phyloP scores from a whole-genome alignment of 2,329 filamentous ascomycete species.

The Scedosporium minutisporum region DNA sequence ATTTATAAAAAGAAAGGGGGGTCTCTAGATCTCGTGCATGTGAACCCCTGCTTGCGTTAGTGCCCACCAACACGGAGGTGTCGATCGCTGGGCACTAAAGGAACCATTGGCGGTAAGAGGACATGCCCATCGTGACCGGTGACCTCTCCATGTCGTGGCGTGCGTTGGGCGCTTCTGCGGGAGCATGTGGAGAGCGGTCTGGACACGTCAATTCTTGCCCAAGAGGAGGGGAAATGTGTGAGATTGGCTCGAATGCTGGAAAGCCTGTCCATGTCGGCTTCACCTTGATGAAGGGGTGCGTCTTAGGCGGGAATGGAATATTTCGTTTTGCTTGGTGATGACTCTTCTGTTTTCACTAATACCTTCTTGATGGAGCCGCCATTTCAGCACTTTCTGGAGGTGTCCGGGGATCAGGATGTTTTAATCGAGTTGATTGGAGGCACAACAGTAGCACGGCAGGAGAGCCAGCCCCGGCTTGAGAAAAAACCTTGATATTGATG shows the following conservation, averaged over 20 bases:
- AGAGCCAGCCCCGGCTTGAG: background rate
- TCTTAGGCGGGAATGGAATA: background rate
- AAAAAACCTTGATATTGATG: background rate
- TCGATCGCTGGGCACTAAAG: background rate
- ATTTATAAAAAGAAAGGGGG: background rate
- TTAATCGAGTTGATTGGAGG: background rate
- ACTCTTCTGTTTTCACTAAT: no score
- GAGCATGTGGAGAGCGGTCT: background rate
- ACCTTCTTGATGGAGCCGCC: no score
- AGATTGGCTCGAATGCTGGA: background rate
- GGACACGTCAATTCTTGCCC: background rate
- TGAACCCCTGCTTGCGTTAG: background rate
- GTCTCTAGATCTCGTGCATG: background rate
- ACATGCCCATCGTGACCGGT: background rate
- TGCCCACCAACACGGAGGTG: background rate
- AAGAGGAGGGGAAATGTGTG: background rate
- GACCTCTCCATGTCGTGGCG: background rate
- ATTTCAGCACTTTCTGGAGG: no score
- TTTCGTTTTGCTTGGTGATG: background rate
- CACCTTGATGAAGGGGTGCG: background rate
- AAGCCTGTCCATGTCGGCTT: background rate
- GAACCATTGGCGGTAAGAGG: background rate
- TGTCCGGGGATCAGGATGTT: no score
- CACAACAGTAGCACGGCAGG: background rate
- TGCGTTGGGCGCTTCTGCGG: background rate